Evolutionary conservation across 257 asterid genomes (phyloP).

Genomic region (Oldenlandia corymbosa): DNA sequence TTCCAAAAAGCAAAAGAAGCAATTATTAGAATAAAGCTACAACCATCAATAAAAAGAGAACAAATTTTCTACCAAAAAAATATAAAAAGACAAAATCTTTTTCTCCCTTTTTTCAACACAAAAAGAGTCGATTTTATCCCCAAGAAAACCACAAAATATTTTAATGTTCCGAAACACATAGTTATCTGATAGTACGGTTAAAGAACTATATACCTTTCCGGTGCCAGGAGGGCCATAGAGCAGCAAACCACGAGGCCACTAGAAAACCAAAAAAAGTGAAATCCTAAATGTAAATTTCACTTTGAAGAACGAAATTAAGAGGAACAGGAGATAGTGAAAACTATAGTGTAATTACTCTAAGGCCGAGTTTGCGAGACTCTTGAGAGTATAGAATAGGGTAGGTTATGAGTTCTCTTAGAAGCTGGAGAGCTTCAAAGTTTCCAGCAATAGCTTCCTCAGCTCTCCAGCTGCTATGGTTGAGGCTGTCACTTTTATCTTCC

Average conservation of each 20-base stretch:
- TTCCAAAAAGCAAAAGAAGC: constrained; percentile 6
- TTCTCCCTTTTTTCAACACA: neutral
- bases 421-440: constrained; percentile 54
- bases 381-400: constrained; percentile 58
- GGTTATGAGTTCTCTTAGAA: constrained; percentile 66
- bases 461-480: constrained; percentile 30
- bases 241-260: constrained; percentile 94
- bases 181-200: neutral
- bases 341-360: constrained; percentile 35
- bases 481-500: neutral
- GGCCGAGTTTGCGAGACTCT: constrained; percentile 65
- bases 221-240: constrained; percentile 97
- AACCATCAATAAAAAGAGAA: neutral
- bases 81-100: neutral
- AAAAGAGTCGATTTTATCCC: neutral
- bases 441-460: constrained; percentile 81
- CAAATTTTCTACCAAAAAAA: neutral
- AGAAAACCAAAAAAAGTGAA: neutral
- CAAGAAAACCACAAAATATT: neutral
- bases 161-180: neutral
- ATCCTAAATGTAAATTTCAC: neutral
- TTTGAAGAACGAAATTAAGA: neutral
- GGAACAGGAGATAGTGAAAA: no score
- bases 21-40: neutral
- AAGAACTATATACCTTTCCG: constrained; percentile 61